These are phyloP conservation scores for Umbelopsis sp. DNA, from an alignment of 192 early-diverging fungal species.

Conservation along the genomic window DNA sequence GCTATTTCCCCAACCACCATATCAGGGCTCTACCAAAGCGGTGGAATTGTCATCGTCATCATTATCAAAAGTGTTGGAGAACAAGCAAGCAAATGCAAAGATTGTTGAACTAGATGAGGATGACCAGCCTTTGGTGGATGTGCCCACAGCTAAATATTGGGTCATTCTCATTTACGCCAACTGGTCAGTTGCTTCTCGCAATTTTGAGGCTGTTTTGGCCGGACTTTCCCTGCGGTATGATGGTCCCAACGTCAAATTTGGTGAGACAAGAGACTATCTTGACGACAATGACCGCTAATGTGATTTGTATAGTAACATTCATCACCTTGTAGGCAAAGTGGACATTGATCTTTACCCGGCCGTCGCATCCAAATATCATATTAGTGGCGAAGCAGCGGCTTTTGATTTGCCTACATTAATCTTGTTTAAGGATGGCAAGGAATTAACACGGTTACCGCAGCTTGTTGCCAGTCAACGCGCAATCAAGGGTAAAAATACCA, in stretches of 20 bases:
- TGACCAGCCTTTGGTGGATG: constrained; percentile 11
- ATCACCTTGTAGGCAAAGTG: constrained; percentile 41
- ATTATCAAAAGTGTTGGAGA: constrained; percentile 25
- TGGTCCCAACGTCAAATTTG: constrained; percentile 30
- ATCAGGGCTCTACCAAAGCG: constrained; percentile 53
- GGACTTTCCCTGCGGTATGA: constrained; percentile 51
- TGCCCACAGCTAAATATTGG: constrained; percentile 50
- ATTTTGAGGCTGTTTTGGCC: constrained; percentile 56
- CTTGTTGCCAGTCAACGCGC: constrained; percentile 39
- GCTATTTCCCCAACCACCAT: constrained; percentile 54
- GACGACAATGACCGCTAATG: neutral
- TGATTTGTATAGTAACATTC: neutral
- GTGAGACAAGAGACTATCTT: neutral
- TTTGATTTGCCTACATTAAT: constrained; percentile 58
- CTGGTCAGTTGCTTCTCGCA: constrained; percentile 54
- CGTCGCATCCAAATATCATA: constrained; percentile 48
- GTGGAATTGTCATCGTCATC: constrained; percentile 35
- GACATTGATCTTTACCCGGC: constrained; percentile 52
- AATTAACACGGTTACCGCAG: constrained; percentile 48
- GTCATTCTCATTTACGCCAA: constrained; percentile 52
- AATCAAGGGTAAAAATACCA: constrained; percentile 9
- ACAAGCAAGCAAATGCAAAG: constrained; percentile 30
- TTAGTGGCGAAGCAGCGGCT: constrained; percentile 51
- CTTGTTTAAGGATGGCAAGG: constrained; percentile 52
- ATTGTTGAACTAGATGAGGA: constrained; percentile 40